These are phyloP conservation scores for Populus hybrid DNA, from an alignment of 441 rosid species.

Conservation along the genomic window DNA sequence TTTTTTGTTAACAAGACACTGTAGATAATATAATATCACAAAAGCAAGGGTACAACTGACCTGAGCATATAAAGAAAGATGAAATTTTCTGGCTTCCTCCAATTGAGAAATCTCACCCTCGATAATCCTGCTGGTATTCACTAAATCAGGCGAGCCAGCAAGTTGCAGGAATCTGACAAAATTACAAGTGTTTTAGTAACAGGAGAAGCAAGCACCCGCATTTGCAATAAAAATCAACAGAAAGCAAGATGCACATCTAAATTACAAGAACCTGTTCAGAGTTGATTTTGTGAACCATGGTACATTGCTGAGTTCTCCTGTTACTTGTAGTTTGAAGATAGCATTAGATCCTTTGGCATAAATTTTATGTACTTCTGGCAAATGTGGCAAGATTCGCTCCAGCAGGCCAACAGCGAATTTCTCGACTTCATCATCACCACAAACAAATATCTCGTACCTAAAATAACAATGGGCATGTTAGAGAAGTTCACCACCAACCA, in stretches of 20 bases:
- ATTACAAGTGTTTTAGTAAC: not conserved
- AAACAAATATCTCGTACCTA: slow-evolving; percentile 56
- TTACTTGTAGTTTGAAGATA: slow-evolving; percentile 41
- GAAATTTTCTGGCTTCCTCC: slow-evolving; percentile 64
- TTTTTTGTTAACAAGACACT: not conserved
- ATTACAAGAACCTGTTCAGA: slow-evolving; percentile 42
- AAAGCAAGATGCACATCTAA: slow-evolving; percentile 9
- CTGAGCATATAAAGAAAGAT: slow-evolving; percentile 49
- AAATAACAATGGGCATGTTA: not conserved
- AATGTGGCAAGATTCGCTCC: slow-evolving; percentile 48
- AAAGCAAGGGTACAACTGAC: slow-evolving; percentile 29
- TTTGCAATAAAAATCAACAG: not conserved
- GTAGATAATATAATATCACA: not conserved
- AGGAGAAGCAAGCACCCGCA: not conserved
- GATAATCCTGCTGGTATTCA: slow-evolving; percentile 36
- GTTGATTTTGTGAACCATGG: slow-evolving; percentile 64
- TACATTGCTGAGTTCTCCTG: slow-evolving; percentile 28
- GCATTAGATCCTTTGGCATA: slow-evolving; percentile 41
- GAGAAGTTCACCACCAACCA: not conserved
- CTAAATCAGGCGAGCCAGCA: slow-evolving; percentile 40
- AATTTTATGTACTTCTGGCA: slow-evolving; percentile 43
- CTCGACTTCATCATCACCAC: slow-evolving; percentile 39
- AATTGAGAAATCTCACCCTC: slow-evolving; percentile 58
- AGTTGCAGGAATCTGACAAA: slow-evolving; percentile 44
- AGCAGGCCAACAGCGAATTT: slow-evolving; percentile 46